phyloP scores from a whole-genome alignment of 1,139 yeast genomes.

The Yamadazyma blattariae region DNA sequence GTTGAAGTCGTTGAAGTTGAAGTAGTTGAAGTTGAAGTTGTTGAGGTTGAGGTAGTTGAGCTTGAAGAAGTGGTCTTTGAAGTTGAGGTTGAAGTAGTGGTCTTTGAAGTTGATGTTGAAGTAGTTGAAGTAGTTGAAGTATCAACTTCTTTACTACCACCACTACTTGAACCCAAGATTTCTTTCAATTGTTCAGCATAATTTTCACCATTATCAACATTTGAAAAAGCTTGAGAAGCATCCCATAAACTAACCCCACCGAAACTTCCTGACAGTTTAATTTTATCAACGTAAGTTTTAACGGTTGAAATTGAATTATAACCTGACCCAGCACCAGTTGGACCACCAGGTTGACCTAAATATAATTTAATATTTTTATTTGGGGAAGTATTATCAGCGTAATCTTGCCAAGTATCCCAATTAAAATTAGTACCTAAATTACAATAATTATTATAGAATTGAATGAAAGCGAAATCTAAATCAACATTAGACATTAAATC shows the following conservation, averaged over 20 bases:
- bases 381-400: slow-evolving; percentile 60
- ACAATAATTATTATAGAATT: slow-evolving; percentile 92
- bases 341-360: slow-evolving; percentile 73
- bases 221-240: slow-evolving; percentile 74
- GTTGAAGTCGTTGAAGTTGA: slow-evolving; percentile 7
- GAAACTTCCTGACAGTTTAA: slow-evolving; percentile 46
- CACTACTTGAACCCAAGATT: slow-evolving; percentile 7
- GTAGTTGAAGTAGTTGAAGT: slow-evolving; percentile 7
- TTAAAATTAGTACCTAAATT: slow-evolving; percentile 60
- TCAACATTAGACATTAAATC: slow-evolving; percentile 57
- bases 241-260: slow-evolving; percentile 95
- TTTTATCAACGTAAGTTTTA: slow-evolving; percentile 23
- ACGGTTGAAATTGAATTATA: slow-evolving; percentile 22
- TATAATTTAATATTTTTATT: slow-evolving; percentile 64
- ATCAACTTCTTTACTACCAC: slow-evolving; percentile 1
- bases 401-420: slow-evolving; percentile 81
- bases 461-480: slow-evolving; percentile 85
- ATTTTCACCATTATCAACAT: slow-evolving; percentile 43
- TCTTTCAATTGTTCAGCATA: slow-evolving; percentile 34
- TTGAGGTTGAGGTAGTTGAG: slow-evolving; percentile 9
- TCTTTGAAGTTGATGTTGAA: slow-evolving; percentile 6
- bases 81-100: slow-evolving; percentile 5
- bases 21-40: slow-evolving; percentile 9
- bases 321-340: slow-evolving; percentile 59
- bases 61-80: slow-evolving; percentile 6